Percentiles rank a stretch among this genome's conserved stretches.
Conservation (phyloP, 768 basidiomycete species). For the Tylopilus sp. region DNA sequence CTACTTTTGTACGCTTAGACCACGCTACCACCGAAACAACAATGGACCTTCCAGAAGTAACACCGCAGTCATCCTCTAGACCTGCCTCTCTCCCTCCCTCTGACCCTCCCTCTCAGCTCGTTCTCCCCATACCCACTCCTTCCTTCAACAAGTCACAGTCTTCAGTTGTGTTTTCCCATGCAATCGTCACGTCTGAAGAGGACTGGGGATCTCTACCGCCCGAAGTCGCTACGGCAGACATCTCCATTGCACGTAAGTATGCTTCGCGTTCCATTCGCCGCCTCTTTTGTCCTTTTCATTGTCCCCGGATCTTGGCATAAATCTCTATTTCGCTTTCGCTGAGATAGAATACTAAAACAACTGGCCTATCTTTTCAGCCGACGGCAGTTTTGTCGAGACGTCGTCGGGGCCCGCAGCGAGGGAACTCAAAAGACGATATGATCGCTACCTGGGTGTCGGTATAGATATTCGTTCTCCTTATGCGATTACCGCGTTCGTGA, state of each 20-base stretch:
- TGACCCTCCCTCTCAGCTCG: slow-evolving; percentile 27
- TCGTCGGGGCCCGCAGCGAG: slow-evolving; percentile 72
- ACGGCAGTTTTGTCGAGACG: slow-evolving; percentile 78
- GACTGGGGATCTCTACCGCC: slow-evolving; percentile 42
- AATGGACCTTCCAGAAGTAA: slow-evolving; percentile 19
- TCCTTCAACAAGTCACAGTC: slow-evolving; percentile 39
- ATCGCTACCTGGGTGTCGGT: slow-evolving; percentile 64
- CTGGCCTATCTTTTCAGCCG: slow-evolving; percentile 41
- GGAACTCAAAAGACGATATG: slow-evolving; percentile 74
- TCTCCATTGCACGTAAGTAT: slow-evolving; percentile 56
- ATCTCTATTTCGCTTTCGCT: neutral
- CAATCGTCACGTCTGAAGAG: slow-evolving; percentile 32
- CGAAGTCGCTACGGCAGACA: slow-evolving; percentile 54
- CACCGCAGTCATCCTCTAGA: slow-evolving; percentile 14
- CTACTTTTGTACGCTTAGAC: slow-evolving; percentile 20
- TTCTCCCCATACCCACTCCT: slow-evolving; percentile 42
- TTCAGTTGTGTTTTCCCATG: slow-evolving; percentile 44
- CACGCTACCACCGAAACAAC: slow-evolving; percentile 20
- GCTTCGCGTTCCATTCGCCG: slow-evolving; percentile 7
- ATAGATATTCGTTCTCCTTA: slow-evolving; percentile 71
- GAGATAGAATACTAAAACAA: slow-evolving; percentile 2
- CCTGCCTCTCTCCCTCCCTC: slow-evolving; percentile 18
- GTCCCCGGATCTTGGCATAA: slow-evolving; percentile 7
- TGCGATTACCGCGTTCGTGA: slow-evolving; percentile 77
- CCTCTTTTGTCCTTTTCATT: neutral